These are phyloP conservation scores for Notholithocarpus densiflorus DNA, from an alignment of 306 rosid genomes.

Conservation along the genomic window DNA sequence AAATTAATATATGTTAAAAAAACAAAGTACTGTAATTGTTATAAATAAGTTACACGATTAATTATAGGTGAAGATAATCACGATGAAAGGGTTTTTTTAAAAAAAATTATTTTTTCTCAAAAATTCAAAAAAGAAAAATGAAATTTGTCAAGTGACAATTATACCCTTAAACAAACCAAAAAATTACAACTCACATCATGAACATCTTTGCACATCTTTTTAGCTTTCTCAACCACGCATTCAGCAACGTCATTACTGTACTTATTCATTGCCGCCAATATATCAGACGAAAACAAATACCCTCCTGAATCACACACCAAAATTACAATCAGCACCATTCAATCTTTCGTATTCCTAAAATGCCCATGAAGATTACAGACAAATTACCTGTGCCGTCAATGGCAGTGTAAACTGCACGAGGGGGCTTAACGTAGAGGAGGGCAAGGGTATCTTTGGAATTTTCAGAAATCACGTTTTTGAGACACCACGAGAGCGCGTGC, in stretches of 20 bases:
- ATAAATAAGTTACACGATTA: no score
- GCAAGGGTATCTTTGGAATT: no score
- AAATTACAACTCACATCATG: slow-evolving; percentile 36
- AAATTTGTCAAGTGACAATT: neutral
- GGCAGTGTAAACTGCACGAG: slow-evolving; percentile 43
- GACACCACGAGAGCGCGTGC: no score
- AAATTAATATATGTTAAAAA: no score
- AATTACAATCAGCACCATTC: slow-evolving; percentile 1
- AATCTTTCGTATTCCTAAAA: neutral
- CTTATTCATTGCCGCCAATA: slow-evolving; percentile 55
- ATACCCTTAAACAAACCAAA: neutral
- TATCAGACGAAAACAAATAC: slow-evolving; percentile 60
- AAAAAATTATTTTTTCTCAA: no score
- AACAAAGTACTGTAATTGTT: no score
- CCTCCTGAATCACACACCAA: slow-evolving; percentile 41
- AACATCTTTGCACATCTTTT: slow-evolving; percentile 45
- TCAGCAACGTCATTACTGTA: slow-evolving; percentile 54
- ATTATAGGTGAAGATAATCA: no score
- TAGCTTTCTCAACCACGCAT: slow-evolving; percentile 57
- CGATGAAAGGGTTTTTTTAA: no score
- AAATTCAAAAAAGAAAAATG: no score
- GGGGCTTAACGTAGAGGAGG: slow-evolving; percentile 35
- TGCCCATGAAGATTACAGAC: neutral
- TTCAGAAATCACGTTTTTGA: no score
- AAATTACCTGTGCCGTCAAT: slow-evolving; percentile 69